These are phyloP conservation scores for Peronospora tabacina DNA, from an alignment of 352 stramenopile species.

Conservation along the genomic window DNA sequence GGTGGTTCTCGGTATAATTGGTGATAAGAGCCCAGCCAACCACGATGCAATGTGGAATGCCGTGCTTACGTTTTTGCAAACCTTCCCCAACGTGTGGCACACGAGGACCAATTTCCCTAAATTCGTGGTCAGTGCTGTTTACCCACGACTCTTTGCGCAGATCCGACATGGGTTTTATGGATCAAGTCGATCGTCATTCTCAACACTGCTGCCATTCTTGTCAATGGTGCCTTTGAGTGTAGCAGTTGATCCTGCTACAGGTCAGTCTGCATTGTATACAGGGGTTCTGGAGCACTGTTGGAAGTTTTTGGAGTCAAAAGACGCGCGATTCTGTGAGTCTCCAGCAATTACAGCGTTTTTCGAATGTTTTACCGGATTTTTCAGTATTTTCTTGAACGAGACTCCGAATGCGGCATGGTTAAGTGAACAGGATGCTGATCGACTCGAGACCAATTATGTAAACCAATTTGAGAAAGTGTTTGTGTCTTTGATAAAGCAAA, in stretches of 20 bases:
- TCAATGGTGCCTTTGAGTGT: conserved; percentile 63
- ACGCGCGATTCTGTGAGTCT: conserved; percentile 46
- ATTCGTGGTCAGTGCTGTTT: conserved; percentile 53
- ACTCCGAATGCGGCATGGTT: conserved; percentile 30
- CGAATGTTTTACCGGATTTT: conserved; percentile 63
- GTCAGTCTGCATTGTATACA: conserved; percentile 44
- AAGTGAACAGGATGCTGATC: conserved; percentile 16
- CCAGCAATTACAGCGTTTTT: conserved; percentile 54
- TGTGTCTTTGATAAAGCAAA: conserved; percentile 30
- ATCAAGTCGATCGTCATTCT: conserved; percentile 57
- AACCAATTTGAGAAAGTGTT: conserved; percentile 61
- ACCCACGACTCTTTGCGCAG: conserved; percentile 60
- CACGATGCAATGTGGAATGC: conserved; percentile 67
- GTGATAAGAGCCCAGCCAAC: conserved; percentile 63
- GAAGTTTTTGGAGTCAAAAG: conserved; percentile 58
- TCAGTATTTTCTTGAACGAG: conserved; percentile 55
- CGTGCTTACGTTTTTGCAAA: conserved; percentile 63
- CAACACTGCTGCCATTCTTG: conserved; percentile 59
- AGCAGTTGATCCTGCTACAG: conserved; percentile 35
- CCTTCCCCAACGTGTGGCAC: conserved; percentile 39
- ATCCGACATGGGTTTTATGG: conserved; percentile 75
- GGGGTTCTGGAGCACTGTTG: conserved; percentile 57
- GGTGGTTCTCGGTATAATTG: conserved; percentile 54
- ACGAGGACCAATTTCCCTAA: conserved; percentile 40
- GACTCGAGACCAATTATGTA: conserved; percentile 35